Evolutionary conservation across 2,329 filamentous ascomycete genomes (phyloP).

Genomic region (Penicillium occitanis): DNA sequence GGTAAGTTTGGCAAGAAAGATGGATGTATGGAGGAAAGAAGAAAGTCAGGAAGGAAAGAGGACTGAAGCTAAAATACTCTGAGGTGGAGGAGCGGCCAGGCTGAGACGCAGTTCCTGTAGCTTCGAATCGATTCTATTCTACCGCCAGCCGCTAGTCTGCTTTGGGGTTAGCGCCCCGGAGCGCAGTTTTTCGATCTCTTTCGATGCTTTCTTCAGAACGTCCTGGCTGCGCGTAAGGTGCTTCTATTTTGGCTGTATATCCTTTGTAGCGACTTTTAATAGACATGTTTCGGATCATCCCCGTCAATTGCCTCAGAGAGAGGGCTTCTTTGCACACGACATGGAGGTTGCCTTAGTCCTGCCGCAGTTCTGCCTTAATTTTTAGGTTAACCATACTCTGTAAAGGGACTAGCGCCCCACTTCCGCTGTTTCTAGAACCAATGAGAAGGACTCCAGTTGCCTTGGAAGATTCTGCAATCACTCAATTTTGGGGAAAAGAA

Average conservation of each 20-base stretch:
- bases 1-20: constrained; percentile 12
- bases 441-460: neutral
- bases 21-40: constrained; percentile 21
- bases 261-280: neutral
- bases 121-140: constrained; percentile 24
- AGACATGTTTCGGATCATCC: neutral
- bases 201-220: constrained; percentile 11
- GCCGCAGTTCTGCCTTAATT: constrained; percentile 9
- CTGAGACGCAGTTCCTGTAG: constrained; percentile 19
- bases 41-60: constrained; percentile 23
- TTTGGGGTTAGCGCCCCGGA: neutral
- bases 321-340: neutral
- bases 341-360: neutral
- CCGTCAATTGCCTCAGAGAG: neutral
- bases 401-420: constrained; percentile 7
- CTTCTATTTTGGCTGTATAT: neutral
- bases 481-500: neutral
- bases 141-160: constrained; percentile 12
- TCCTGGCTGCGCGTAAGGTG: neutral
- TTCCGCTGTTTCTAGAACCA: neutral
- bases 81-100: constrained; percentile 12
- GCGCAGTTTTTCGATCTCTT: constrained; percentile 13
- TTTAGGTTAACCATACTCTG: neutral
- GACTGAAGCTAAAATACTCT: constrained; percentile 26
- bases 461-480: neutral